Evolutionary conservation across 768 basidiomycete species (phyloP), one percentile per base, ranked within the genome.

Genomic region (Coprinopsis strossmayeri): DNA sequence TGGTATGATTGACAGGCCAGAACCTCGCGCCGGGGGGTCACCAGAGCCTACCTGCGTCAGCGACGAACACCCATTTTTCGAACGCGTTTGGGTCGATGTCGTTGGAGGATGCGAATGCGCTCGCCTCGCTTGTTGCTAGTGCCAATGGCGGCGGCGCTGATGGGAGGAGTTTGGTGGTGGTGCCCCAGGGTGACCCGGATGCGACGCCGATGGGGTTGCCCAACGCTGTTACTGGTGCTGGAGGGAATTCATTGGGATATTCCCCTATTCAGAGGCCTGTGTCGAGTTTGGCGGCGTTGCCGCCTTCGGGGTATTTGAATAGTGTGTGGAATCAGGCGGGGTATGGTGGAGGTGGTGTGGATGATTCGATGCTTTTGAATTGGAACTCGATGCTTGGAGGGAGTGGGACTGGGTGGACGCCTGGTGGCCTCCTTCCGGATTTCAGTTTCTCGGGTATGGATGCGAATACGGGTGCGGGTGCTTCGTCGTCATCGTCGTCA

Each of bases 41-140:
- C 18, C 18, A 21, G 28, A 28, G 41, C 30, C 21, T 17, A 39
- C 42, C 39, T 21, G 21, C 12, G 20, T 26, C 43, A n/a, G 47
- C 37, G 2, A 45, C 49, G 10, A 32, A 43, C 34, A 24, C 28
- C 4, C 44, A 42, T 10, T 50, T 84, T 57, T 77, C 75, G 3
- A 75, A 73, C 20, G 82, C 81, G 1, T 89, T 91, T 59, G 87
- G 84, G 5, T 71, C 84, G 45, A 77, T 91, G 81, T 80, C 79
- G 17, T 71, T 91, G 44, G 87, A 88, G 49, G 87, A 90, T 58
- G 78, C 81, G 1, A 75, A 75, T 46, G 80, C 82, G 5, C 69
- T 88, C 30, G 80, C 84, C 0, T 77, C 82, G 1, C 68, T 87
- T 41, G 62, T 79, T n/a, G 32, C 18, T n/a, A n/a, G n/a, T n/a